Percentiles rank a stretch among this genome's conserved stretches.
These are phyloP conservation scores for Tolypocladium pustulatum DNA, from an alignment of 2,329 filamentous ascomycete genomes.

Conservation along the genomic window DNA sequence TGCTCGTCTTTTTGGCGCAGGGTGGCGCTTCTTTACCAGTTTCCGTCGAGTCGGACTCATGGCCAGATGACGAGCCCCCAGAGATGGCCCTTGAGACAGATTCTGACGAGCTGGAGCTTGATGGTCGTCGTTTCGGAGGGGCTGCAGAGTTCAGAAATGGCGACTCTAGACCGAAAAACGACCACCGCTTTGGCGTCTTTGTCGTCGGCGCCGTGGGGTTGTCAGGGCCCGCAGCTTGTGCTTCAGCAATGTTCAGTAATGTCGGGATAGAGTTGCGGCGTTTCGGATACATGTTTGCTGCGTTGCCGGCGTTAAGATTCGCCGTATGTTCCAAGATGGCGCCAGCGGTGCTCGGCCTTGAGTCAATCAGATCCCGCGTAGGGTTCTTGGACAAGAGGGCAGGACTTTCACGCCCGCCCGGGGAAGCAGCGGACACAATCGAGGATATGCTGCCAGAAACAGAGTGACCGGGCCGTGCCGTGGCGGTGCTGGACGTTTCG, in stretches of 20 bases:
- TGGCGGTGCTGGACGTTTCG: conserved; percentile 70
- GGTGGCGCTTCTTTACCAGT: conserved; percentile 9
- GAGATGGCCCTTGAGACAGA: conserved; percentile 18
- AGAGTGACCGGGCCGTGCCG: conserved; percentile 59
- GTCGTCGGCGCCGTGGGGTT: conserved; percentile 35
- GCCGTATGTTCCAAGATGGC: conserved; percentile 49
- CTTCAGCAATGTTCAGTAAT: conserved; percentile 31
- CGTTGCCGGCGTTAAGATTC: conserved; percentile 8
- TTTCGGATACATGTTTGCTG: conserved; percentile 24
- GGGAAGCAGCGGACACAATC: conserved; percentile 49
- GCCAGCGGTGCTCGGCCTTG: conserved; percentile 59
- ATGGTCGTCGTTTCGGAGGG: conserved; percentile 34
- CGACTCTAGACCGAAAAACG: conserved; percentile 50
- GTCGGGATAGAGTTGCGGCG: conserved; percentile 51
- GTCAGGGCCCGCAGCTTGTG: conserved; percentile 20
- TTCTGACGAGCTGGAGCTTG: conserved; percentile 36
- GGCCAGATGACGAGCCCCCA: conserved; percentile 23
- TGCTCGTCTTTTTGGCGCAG: conserved; percentile 18
- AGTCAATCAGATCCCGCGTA: conserved; percentile 32
- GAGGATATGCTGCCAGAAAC: conserved; percentile 74
- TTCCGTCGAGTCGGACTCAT: conserved; percentile 20
- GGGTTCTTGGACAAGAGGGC: conserved; percentile 25
- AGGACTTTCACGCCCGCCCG: conserved; percentile 29
- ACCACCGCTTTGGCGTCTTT: conserved; percentile 47
- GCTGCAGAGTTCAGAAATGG: conserved; percentile 33